These are phyloP conservation scores for Trichophyton mentagrophytes DNA, from an alignment of 2,329 filamentous ascomycete genomes.

Conservation along the genomic window DNA sequence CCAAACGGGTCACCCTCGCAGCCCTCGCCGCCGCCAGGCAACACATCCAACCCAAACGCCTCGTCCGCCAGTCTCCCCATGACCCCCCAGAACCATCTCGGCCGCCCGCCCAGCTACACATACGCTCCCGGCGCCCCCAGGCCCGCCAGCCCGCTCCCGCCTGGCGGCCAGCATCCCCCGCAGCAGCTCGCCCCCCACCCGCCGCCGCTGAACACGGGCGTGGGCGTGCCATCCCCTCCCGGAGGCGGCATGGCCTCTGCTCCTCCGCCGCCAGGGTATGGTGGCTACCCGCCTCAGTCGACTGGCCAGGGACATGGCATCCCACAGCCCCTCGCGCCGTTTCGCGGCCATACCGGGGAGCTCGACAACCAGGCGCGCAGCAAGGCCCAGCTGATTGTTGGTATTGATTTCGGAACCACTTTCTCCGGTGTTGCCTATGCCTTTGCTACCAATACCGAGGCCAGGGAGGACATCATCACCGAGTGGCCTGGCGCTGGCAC, in stretches of 20 bases:
- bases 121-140: slow-evolving; percentile 40
- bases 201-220: slow-evolving; percentile 44
- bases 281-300: slow-evolving; percentile 25
- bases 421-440: slow-evolving; percentile 95
- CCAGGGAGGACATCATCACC: slow-evolving; percentile 96
- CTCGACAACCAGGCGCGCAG: slow-evolving; percentile 78
- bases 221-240: slow-evolving; percentile 35
- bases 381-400: slow-evolving; percentile 95
- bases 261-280: slow-evolving; percentile 33
- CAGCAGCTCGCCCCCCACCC: slow-evolving; percentile 29
- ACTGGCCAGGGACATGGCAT: slow-evolving; percentile 16
- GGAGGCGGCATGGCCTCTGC: slow-evolving; percentile 17
- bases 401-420: slow-evolving; percentile 97
- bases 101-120: slow-evolving; percentile 52
- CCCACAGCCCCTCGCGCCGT: slow-evolving; percentile 16
- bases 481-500: slow-evolving; percentile 98
- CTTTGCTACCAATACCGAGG: slow-evolving; percentile 89
- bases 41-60: slow-evolving; percentile 26
- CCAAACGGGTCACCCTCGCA: slow-evolving; percentile 35
- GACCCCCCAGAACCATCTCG: slow-evolving; percentile 43
- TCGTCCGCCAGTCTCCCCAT: slow-evolving; percentile 43
- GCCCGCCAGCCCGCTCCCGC: slow-evolving; percentile 41
- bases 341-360: slow-evolving; percentile 38
- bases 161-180: slow-evolving; percentile 9
- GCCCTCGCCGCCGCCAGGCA: slow-evolving; percentile 39